Evolutionary conservation across 371 early-diverging fungal genomes (phyloP), one percentile per base, ranked within the genome.

Genomic region (Apophysomyces trapeziformis): DNA sequence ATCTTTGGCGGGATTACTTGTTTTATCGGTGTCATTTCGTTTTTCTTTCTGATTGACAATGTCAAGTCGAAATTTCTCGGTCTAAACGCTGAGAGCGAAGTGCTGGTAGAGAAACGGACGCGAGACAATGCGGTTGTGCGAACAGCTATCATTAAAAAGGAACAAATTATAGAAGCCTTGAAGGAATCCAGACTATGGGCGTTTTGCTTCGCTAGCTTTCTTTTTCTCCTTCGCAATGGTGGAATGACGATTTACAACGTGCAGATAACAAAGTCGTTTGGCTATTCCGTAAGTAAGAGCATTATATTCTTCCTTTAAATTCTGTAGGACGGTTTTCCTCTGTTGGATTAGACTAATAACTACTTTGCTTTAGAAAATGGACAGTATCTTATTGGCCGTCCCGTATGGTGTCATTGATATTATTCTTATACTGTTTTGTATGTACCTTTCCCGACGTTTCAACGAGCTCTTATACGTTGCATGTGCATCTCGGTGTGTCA

Each of bases 211-310:
- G 69, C 72, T 9, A 66, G 69, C 37, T 32, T 80, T n/a, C 58
- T 77, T n/a, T 66, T 77, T 43, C 71, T 69, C 50, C 57, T 80
- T 14, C 77, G 74, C 47, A 80, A 80, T 47, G 80, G 80, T 60
- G 80, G 72, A 14, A 72, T 80, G 66, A 75, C 75, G 7, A 76
- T 65, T 11, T 80, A 74, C 35, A 71, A 68, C 63, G 66, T 71
- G 8, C 71, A 72, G 45, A 59, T 79, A 36, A 67, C 68, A 21
- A 62, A 70, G 38, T 68, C 67, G 5, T 76, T 79, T 72, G 77
- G 77, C 5, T 79, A 76, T 58, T 67, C 63, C n/a, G 79, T 73
- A 70, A 73, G 74, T 26, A 26, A 26, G 32, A 26, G 2, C 32
- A 26, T 26, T 0, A 26, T 1, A 26, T 26, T 26, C 1, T 26